Evolutionary conservation across 2,329 filamentous ascomycete genomes (phyloP), one percentile per base, ranked within the genome.

Genomic region (Thelonectria olida): DNA sequence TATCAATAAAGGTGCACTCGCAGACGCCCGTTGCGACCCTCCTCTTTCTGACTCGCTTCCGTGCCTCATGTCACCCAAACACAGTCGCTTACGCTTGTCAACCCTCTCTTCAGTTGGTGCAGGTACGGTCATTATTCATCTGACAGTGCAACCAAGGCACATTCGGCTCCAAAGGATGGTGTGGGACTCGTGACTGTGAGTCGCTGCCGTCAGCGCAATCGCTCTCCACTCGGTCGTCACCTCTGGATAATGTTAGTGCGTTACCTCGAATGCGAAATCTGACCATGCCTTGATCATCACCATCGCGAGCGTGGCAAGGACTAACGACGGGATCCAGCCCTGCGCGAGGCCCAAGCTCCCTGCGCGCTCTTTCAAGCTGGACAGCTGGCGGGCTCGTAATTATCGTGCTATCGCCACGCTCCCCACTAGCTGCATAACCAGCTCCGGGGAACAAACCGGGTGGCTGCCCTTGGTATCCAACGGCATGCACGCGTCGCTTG

Each of bases 111-210:
- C 31, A 55, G 57, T 68, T 65, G 60, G 64, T 64, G 59, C 50
- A 63, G 58, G 60, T 59, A 64, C 51, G 50, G 54, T 63, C 54
- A 58, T 66, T 64, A 53, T 27, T 63, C 51, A 61, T 68, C 65
- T 71, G 60, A 70, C 65, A 64, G 54, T 70, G 65, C 65, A 62
- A 71, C 67, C 68, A 67, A 60, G 42, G 49, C 45, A 56, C 58
- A 68, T 65, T 66, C 60, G 64, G 45, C 42, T 57, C 55, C 54
- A 62, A 51, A 41, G 52, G 47, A 58, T 45, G 51, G 68, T 64
- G 63, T 67, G 53, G 60, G 51, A 60, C 65, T 39, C 59, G 53
- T 25, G 34, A 51, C 45, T 58, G 44, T 54, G 50, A 70, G 67
- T 64, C 63, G 64, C 66, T 68, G 66, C 62, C 70, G 66, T 54